phyloP scores from a whole-genome alignment of 2,329 filamentous ascomycete species.

The Neobulgaria alba region DNA sequence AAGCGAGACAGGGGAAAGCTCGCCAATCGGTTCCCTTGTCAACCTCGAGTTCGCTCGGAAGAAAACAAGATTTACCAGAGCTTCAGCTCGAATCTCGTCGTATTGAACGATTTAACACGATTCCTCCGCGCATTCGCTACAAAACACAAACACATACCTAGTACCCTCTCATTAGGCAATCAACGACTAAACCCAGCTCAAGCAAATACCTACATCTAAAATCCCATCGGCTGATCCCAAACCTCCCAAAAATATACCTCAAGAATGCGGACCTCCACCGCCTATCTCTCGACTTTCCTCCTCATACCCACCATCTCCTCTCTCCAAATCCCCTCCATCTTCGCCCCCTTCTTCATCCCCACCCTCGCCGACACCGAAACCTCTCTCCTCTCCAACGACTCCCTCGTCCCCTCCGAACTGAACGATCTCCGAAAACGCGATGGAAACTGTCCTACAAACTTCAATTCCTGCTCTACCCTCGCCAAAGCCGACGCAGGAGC shows the following conservation, averaged over 20 bases:
- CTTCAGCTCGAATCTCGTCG: too few relatives aligned
- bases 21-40: too few relatives aligned
- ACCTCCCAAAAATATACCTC: background rate
- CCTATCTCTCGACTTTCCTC: constrained; percentile 14
- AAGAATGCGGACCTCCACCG: constrained; percentile 16
- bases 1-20: too few relatives aligned
- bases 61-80: too few relatives aligned
- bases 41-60: too few relatives aligned
- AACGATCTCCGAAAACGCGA: constrained; percentile 24
- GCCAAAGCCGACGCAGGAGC: constrained; percentile 21
- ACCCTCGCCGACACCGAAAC: constrained; percentile 10
- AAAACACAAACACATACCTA: too few relatives aligned
- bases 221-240: too few relatives aligned
- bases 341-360: constrained; percentile 21
- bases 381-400: constrained; percentile 20
- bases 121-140: too few relatives aligned
- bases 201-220: too few relatives aligned
- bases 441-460: constrained; percentile 25
- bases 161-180: too few relatives aligned
- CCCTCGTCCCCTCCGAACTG: constrained; percentile 8
- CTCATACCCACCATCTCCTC: constrained; percentile 17
- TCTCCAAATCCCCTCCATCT: constrained; percentile 21
- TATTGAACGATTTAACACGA: too few relatives aligned
- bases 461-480: constrained; percentile 26
- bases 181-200: too few relatives aligned